phyloP scores from a whole-genome alignment of 352 stramenopile species.

The Elongisporangium anandrum region DNA sequence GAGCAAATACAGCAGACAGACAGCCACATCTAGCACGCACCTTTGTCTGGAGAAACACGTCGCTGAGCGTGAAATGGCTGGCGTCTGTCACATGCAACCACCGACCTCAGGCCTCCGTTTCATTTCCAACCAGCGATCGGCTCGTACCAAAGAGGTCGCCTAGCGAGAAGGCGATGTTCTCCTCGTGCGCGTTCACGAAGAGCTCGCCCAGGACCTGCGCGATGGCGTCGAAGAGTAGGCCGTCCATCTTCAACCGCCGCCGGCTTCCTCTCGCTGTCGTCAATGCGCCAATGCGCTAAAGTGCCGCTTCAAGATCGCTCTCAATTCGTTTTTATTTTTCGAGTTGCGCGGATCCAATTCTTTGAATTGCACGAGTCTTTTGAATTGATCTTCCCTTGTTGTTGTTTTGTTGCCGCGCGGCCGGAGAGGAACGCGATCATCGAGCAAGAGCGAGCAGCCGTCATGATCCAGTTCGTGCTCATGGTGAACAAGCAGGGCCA shows the following conservation, averaged over 20 bases:
- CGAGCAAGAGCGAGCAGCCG: slow-evolving; percentile 2
- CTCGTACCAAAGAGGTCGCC: slow-evolving; percentile 71
- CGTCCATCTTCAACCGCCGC: neutral
- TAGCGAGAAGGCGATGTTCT: slow-evolving; percentile 58
- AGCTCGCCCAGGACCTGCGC: slow-evolving; percentile 58
- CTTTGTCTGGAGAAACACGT: slow-evolving; percentile 63
- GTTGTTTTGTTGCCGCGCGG: neutral
- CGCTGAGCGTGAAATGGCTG: slow-evolving; percentile 55
- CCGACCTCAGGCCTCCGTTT: neutral
- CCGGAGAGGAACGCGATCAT: slow-evolving; percentile 1
- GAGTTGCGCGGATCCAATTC: too few relatives aligned
- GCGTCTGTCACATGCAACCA: slow-evolving; percentile 23
- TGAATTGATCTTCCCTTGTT: neutral
- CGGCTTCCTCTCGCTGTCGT: neutral
- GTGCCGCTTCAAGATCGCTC: slow-evolving; percentile 14
- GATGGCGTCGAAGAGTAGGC: slow-evolving; percentile 55
- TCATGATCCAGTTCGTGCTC: slow-evolving; percentile 94
- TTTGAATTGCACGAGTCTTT: slow-evolving; percentile 1
- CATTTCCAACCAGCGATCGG: neutral
- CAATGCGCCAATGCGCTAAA: slow-evolving; percentile 3
- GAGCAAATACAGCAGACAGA: neutral
- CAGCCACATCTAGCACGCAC: slow-evolving; percentile 10
- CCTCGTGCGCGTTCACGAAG: slow-evolving; percentile 53
- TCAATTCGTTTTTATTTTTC: slow-evolving; percentile 1
- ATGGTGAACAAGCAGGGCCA: slow-evolving; percentile 99